Base-by-base conservation (phyloP, 2,329 filamentous ascomycete genomes). In the Ceratocystiopsis sp. region DNA sequence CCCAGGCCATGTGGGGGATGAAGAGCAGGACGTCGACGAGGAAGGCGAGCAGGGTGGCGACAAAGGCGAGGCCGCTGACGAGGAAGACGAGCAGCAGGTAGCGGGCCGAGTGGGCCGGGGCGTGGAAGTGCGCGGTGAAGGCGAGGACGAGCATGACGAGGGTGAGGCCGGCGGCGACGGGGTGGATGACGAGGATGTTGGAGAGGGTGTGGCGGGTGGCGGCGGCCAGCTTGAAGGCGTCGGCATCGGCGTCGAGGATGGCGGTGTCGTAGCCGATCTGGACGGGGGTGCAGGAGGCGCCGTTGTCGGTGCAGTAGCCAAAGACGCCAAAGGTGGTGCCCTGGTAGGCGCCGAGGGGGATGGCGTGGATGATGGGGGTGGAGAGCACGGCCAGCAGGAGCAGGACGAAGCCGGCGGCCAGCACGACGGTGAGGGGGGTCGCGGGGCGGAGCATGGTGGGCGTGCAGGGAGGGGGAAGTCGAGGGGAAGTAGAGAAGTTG, bases 11-110 rank as follows among this genome's bases (percentile, higher is more conserved):
- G 60, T 96, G 87, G 40, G 91, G 91, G 15, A 95, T 83, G 57
- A 98, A 98, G 18, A 98, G 69, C 33, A 98, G 67, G 21, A 96
- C 84, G 60, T 98, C 91, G 54, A 96, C 79, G 21, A 98, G 67
- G 62, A 96, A 96, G 19, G 87, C 83, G 45, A 94, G 69, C 2
- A 67, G 69, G 39, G 84, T 80, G 50, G 91, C 72, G 29, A 96
- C 65, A 39, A 96, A 77, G 10, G 86, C 86, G 41, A 93, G 72
- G 48, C 96, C 77, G 45, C 82, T 80, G 52, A 96, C 72, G 49
- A 96, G 87, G 50, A 95, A 79, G 33, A 96, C 67, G 25, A 75
- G 73, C 33, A 96, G 74, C 5, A 96, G 73, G 57, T 87, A 98
- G 53, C 84, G 77, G 25, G 86, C 78, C 33, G 91, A 96, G 60